These are phyloP conservation scores for Gentiana straminea DNA, from an alignment of 257 asterid species.

Conservation along the genomic window DNA sequence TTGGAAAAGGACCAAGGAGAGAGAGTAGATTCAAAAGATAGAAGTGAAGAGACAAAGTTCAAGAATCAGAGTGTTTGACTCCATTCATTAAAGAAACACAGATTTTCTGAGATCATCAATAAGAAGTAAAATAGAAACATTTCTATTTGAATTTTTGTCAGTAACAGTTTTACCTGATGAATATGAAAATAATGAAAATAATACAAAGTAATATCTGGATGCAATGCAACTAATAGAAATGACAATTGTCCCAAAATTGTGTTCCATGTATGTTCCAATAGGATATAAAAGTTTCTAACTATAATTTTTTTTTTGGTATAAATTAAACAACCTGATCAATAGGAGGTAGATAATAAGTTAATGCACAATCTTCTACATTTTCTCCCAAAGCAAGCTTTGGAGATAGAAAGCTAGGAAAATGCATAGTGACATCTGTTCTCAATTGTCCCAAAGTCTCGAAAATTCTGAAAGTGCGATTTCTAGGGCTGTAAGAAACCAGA, in stretches of 20 bases:
- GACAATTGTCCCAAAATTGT: too few species aligned
- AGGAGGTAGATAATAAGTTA: too few species aligned
- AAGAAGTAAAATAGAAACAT: background rate
- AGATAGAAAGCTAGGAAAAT: constrained; percentile 37
- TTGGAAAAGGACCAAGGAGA: constrained; percentile 28
- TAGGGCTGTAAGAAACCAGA: constrained; percentile 36
- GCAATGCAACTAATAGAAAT: too few species aligned
- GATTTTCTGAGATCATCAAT: too few species aligned
- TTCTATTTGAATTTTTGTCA: background rate
- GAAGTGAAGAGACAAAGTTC: constrained; percentile 4
- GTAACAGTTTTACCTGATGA: background rate
- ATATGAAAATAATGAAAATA: too few species aligned
- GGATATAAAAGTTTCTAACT: too few species aligned
- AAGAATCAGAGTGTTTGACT: background rate
- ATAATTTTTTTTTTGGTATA: too few species aligned
- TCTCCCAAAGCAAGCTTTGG: constrained; percentile 15
- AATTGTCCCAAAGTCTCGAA: constrained; percentile 18
- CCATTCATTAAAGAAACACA: background rate
- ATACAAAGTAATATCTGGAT: too few species aligned
- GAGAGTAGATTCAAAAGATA: constrained; percentile 32
- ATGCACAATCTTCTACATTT: background rate
- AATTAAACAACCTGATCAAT: too few species aligned
- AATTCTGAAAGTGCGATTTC: constrained; percentile 32
- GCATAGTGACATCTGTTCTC: constrained; percentile 14
- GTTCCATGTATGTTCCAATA: too few species aligned